These are phyloP conservation scores for Pseudovirgaria hyperparasitica DNA, from an alignment of 2,329 filamentous ascomycete genomes.

Conservation along the genomic window DNA sequence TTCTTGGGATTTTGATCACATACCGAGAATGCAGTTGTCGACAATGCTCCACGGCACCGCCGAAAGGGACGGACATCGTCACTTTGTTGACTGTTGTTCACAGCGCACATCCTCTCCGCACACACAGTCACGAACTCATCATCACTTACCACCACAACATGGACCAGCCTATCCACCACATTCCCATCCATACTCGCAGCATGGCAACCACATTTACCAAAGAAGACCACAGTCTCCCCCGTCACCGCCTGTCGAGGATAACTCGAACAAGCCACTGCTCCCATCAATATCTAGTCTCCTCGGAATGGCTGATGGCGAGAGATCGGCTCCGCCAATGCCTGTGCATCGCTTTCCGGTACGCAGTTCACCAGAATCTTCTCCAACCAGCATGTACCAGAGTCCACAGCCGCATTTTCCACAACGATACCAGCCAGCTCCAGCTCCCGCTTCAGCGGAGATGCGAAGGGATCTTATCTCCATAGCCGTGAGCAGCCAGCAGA, in stretches of 20 bases:
- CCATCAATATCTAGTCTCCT: conserved; percentile 90
- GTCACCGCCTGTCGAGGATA: conserved; percentile 63
- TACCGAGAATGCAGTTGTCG: not conserved
- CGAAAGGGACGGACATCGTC: conserved; percentile 11
- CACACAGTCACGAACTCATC: conserved; percentile 16
- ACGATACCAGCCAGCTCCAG: conserved; percentile 15
- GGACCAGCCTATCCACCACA: conserved; percentile 9
- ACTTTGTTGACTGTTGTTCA: conserved; percentile 16
- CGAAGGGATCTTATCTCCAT: not conserved
- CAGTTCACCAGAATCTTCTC: conserved; percentile 4
- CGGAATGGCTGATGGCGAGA: conserved; percentile 64
- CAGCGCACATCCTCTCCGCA: conserved; percentile 31
- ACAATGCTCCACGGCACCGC: conserved; percentile 2
- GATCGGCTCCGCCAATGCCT: conserved; percentile 32
- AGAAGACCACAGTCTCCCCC: conserved; percentile 49
- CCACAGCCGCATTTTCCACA: conserved; percentile 10
- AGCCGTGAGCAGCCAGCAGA: conserved; percentile 4
- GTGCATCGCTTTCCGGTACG: conserved; percentile 3
- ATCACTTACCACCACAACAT: conserved; percentile 8
- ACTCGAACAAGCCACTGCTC: conserved; percentile 60
- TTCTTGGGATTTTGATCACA: no score
- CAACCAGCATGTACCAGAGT: conserved; percentile 17
- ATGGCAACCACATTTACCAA: conserved; percentile 17
- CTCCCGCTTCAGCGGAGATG: not conserved
- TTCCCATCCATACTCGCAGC: conserved; percentile 7